Evolutionary conservation across 78 protist species (phyloP).

Genomic region (Emiliania huxleyi): DNA sequence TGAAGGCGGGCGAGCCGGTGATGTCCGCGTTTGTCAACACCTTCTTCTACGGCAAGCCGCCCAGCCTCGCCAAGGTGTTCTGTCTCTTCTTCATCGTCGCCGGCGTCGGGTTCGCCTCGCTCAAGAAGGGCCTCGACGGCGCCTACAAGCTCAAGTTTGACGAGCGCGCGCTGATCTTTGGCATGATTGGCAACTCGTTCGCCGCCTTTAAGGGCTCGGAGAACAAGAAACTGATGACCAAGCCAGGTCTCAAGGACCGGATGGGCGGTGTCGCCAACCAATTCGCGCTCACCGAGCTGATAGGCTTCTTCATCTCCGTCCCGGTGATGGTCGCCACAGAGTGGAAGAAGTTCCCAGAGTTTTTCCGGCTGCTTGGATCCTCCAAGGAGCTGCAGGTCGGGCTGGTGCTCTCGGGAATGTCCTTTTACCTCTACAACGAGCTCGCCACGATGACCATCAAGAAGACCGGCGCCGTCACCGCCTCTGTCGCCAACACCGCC

Average conservation of each 20-base stretch:
- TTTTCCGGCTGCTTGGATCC: neutral
- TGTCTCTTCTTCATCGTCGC: neutral
- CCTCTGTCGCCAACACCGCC: no score
- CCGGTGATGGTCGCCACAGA: neutral
- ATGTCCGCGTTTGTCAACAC: no score
- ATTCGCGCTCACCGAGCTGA: neutral
- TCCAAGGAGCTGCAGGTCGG: neutral
- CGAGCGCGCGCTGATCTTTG: neutral
- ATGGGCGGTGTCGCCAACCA: neutral
- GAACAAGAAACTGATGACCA: neutral
- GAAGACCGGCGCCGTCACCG: no score
- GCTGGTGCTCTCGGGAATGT: neutral
- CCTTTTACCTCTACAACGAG: neutral
- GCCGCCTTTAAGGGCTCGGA: slow-evolving; percentile 11
- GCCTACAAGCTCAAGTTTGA: neutral
- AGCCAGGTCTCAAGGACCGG: neutral
- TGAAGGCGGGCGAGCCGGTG: no score
- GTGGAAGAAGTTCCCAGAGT: neutral
- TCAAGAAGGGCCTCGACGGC: neutral
- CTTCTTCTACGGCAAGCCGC: neutral
- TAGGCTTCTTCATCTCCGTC: slow-evolving; percentile 8
- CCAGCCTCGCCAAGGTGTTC: neutral
- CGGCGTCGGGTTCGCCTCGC: neutral
- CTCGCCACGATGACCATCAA: no score
- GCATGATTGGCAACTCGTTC: neutral